phyloP scores from a whole-genome alignment of 2,329 filamentous ascomycete genomes.

The Calonectria pteridis region DNA sequence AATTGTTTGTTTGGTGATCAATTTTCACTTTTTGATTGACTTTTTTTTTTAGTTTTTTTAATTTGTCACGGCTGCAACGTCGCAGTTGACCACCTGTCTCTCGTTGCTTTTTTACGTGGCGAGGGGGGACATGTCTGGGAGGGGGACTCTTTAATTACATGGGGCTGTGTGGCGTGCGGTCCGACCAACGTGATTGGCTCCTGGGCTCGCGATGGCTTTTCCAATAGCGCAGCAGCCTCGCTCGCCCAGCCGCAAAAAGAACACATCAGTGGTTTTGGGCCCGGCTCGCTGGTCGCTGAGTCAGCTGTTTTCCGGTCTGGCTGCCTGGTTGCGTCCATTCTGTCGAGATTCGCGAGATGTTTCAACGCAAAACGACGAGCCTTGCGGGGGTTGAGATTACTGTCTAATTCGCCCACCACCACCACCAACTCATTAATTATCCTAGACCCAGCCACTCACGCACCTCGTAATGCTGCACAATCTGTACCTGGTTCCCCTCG shows the following conservation, averaged over 20 bases:
- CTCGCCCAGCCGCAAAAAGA: not conserved
- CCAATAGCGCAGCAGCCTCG: not conserved
- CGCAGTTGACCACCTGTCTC: not conserved
- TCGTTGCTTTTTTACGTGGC: not conserved
- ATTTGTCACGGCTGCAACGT: not conserved
- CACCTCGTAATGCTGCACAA: slow-evolving; percentile 14
- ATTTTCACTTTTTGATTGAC: not conserved
- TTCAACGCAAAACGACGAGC: not conserved
- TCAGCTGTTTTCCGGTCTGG: not conserved
- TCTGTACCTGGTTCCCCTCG: slow-evolving; percentile 1
- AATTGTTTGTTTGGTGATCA: not conserved
- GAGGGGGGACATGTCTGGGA: too few species aligned
- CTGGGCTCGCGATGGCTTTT: not conserved
- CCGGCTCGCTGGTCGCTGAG: not conserved
- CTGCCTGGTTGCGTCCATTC: not conserved
- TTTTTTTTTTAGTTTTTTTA: not conserved
- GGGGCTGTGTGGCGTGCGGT: not conserved
- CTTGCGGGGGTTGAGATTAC: not conserved
- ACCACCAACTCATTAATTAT: too few species aligned
- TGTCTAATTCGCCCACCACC: too few species aligned
- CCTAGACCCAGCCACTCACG: not conserved
- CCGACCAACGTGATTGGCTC: not conserved
- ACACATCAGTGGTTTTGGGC: not conserved
- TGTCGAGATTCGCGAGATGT: not conserved
- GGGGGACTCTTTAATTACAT: not conserved